Evolutionary conservation across 371 early-diverging fungal species (phyloP), one percentile per base, ranked within the genome.

Genomic region (Batrachochytrium dendrobatidis): DNA sequence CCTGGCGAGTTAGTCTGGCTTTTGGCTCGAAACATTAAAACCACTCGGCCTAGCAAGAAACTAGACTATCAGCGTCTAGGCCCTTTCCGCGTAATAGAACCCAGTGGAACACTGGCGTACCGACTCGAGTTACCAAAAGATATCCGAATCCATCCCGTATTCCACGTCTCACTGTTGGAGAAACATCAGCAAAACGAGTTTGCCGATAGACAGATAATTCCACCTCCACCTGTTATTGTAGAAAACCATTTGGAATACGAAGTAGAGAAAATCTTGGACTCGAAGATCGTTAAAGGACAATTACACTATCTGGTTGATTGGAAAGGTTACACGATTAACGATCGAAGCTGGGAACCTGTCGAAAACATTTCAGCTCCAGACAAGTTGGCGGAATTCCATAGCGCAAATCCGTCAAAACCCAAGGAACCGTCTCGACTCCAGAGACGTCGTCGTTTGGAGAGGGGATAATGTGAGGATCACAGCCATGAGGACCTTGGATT

Each of bases 1-100:
- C 28, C 46, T 4, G 62, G 66, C 17, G 66, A 66, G 29, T 20
- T 34, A 25, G 66, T 66, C 22, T 64, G 32, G 7, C 34, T 62
- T n/a, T 18, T 15, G 33, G 26, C 17, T 20, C n/a, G 25, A 2
- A 51, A 62, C 39, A 29, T 66, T 31, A 53, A 58, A 22, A 56
- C 64, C 3, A 18, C 34, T 6, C 52, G 58, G 24, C 58, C 62
- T 46, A 46, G 46, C 30, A 7, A 30, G 4, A 66, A 66, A 43
- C 48, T 66, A 2, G 63, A 63, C 30, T 8, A 50, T 35, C 24
- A 35, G 45, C 5, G 53, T 18, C 12, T 64, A 15, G 66, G 66
- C 17, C 66, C 66, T 2, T 66, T 25, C 50, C 45, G 53, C 43
- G 53, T 63, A 48, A 30, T 5, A 18, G 25, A 17, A 12, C 22